Evolutionary conservation across 2,329 filamentous ascomycete genomes (phyloP), one percentile per base, ranked within the genome.

Genomic region (Colletotrichum trifolii): DNA sequence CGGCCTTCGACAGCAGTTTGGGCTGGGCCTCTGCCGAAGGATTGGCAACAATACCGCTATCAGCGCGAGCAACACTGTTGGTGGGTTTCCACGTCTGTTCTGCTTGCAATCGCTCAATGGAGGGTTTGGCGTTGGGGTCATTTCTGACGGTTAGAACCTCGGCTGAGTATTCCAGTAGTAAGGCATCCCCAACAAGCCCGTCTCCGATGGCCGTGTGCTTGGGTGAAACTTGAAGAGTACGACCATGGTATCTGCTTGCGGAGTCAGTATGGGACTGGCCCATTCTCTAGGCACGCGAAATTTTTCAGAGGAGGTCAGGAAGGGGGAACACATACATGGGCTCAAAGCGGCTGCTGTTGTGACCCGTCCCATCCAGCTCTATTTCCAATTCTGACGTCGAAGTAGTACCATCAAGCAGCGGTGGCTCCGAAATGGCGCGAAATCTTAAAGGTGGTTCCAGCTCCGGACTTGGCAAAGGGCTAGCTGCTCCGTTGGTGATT

Each of bases 401-500:
- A 40, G 36, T 49, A 33, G 13, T 12, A 17, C 17, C 40, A 15
- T 13, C 42, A 13, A 52, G 52, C 15, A 36, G 53, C 13, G 36
- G 34, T 11, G 48, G 35, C 52, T 53, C 46, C 35, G 33, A 33
- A 45, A 40, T 8, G 40, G 17, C 35, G 52, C 36, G 3, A 15
- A 35, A 4, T 17, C 9, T 46, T 1, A 17, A 17, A 17, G 43
- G 42, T 13, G 58, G 58, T 33, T 68, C 67, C 7, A 64, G 48
- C 4, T 68, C 67, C 10, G 80, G 76, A 50, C 82, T 86, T n/a
- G 77, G 75, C 12, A 74, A 74, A 2, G 88, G 87, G 61, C 82
- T 85, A 1, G 76, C 80, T 3, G 79, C 77, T 12, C 86, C 87
- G 73, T 90, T 90, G 25, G 81, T 88, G 60, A 90, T 89, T 40